These are phyloP conservation scores for Chaetomidium leptoderma DNA, from an alignment of 495 filamentous ascomycete species.

Conservation along the genomic window DNA sequence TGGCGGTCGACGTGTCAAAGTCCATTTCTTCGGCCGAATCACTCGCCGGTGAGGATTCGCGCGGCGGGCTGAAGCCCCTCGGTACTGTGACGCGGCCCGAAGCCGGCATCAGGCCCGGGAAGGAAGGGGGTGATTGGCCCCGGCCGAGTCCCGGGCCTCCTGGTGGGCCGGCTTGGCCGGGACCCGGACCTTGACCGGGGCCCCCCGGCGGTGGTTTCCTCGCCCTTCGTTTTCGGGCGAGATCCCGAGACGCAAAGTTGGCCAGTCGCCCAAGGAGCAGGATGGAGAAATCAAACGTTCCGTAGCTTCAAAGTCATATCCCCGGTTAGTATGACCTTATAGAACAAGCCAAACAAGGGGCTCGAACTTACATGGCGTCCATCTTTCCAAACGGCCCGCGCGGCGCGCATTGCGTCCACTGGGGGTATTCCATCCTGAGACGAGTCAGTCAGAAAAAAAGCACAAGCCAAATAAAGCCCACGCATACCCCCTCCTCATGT, in stretches of 20 bases:
- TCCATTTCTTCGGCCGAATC: slow-evolving; percentile 39
- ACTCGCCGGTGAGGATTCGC: slow-evolving; percentile 34
- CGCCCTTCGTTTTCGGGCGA: slow-evolving; percentile 67
- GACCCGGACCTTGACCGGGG: not conserved
- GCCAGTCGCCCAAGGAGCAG: slow-evolving; percentile 78
- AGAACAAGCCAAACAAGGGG: not conserved
- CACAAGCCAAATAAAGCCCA: not conserved
- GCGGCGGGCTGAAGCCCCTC: slow-evolving; percentile 51
- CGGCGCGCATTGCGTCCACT: slow-evolving; percentile 81
- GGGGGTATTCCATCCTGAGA: slow-evolving; percentile 67
- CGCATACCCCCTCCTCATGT: no score
- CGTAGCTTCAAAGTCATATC: slow-evolving; percentile 49
- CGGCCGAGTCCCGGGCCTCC: slow-evolving; percentile 26
- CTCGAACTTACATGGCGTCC: slow-evolving; percentile 59
- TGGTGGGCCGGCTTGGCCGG: not conserved
- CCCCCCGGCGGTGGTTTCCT: slow-evolving; percentile 41
- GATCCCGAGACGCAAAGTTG: slow-evolving; percentile 74
- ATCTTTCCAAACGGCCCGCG: slow-evolving; percentile 71
- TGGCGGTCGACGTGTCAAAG: slow-evolving; percentile 57
- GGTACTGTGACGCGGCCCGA: slow-evolving; percentile 49
- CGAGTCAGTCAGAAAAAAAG: slow-evolving; percentile 11
- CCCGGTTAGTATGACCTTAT: not conserved
- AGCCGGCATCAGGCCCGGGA: slow-evolving; percentile 64
- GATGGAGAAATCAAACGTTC: slow-evolving; percentile 78
- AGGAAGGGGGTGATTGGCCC: slow-evolving; percentile 38